Percentiles rank a stretch among this genome's conserved stretches.
These are phyloP conservation scores for Candida parachauliodes DNA, from an alignment of 805 yeast species.

Conservation along the genomic window DNA sequence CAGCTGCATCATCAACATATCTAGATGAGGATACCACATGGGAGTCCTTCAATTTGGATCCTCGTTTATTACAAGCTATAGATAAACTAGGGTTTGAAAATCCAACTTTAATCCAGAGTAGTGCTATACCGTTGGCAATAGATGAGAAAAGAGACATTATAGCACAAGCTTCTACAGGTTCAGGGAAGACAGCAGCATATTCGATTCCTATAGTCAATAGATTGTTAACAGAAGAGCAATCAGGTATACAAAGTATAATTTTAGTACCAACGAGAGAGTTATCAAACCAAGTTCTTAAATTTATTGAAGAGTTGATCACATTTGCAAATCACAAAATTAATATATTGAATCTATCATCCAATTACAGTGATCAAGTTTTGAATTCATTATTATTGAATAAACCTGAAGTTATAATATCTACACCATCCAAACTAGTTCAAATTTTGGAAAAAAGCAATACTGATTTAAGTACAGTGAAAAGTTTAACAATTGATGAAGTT, in stretches of 20 bases:
- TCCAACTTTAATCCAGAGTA: conserved; percentile 89
- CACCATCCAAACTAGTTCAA: conserved; percentile 75
- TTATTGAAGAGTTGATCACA: conserved; percentile 62
- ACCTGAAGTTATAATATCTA: conserved; percentile 81
- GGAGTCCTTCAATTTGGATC: conserved; percentile 75
- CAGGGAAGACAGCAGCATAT: conserved; percentile 94
- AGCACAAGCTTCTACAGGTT: conserved; percentile 92
- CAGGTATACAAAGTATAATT: conserved; percentile 55
- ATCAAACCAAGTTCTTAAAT: conserved; percentile 76
- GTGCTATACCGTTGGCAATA: conserved; percentile 87
- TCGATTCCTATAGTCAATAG: conserved; percentile 81
- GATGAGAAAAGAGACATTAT: conserved; percentile 88
- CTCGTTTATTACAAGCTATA: conserved; percentile 80
- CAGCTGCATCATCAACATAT: conserved; percentile 63
- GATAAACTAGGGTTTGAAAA: conserved; percentile 73
- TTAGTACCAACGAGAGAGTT: conserved; percentile 93
- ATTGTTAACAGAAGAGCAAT: conserved; percentile 38
- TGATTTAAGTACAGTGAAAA: conserved; percentile 55
- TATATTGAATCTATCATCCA: conserved; percentile 63
- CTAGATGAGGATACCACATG: conserved; percentile 69
- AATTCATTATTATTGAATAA: conserved; percentile 63
- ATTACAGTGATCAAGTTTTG: conserved; percentile 65
- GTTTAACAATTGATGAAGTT: conserved; percentile 89
- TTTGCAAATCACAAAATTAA: conserved; percentile 68
- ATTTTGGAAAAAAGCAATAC: conserved; percentile 48